Conservation (phyloP, 805 yeast species). For the Saturnispora besseyi region DNA sequence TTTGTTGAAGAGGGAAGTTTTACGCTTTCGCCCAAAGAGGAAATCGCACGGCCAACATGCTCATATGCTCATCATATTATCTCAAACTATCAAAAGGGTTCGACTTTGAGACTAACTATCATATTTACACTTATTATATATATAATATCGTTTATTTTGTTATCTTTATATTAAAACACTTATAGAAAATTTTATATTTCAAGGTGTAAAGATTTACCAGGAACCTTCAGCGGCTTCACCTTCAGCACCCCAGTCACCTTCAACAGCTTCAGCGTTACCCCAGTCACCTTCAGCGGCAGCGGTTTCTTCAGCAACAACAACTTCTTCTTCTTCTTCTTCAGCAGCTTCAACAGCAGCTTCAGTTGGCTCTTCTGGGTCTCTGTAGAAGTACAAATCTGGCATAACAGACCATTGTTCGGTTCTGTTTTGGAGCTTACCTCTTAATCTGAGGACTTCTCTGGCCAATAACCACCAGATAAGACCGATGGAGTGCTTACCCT, state of each 20-base stretch:
- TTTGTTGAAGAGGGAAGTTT: not conserved
- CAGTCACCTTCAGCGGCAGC: constrained; percentile 36
- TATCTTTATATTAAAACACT: constrained; percentile 9
- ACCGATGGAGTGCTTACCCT: constrained; percentile 99
- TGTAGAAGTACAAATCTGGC: constrained; percentile 99
- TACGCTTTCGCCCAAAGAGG: not conserved
- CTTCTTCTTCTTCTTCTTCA: constrained; percentile 57
- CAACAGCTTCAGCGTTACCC: constrained; percentile 37
- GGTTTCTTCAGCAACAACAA: constrained; percentile 41
- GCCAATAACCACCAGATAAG: constrained; percentile 99
- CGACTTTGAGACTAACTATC: too few species aligned
- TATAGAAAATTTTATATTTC: constrained; percentile 2
- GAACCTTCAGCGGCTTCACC: constrained; percentile 25
- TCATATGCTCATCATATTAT: not conserved
- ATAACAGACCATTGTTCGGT: constrained; percentile 95
- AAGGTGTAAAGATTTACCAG: constrained; percentile 22
- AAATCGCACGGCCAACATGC: not conserved
- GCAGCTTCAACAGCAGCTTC: constrained; percentile 54
- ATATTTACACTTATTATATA: not conserved
- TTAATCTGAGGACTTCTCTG: constrained; percentile 98
- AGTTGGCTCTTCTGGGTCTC: constrained; percentile 99
- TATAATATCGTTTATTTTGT: not conserved
- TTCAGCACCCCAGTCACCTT: constrained; percentile 41
- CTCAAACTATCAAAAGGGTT: too few species aligned
- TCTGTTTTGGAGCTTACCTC: constrained; percentile 97